These are phyloP conservation scores for Triticum dicoccoides DNA, from an alignment of 176 grass and related monocot genomes.

Conservation along the genomic window DNA sequence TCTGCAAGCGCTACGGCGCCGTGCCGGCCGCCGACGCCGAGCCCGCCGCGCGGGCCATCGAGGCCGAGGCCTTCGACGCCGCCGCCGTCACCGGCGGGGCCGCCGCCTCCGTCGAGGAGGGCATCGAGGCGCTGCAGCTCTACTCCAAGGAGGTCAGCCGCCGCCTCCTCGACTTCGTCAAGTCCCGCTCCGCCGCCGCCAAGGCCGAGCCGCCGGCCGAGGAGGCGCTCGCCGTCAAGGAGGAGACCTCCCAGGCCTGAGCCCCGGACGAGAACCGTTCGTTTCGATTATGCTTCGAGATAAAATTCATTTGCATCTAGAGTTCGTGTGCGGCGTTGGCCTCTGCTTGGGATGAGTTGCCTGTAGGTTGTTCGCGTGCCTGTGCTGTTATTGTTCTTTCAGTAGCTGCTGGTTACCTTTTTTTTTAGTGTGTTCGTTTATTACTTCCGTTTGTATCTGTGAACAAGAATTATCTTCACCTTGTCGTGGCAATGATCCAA, in stretches of 20 bases:
- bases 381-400: conserved; percentile 20
- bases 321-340: background rate
- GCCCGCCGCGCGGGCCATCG: conserved; percentile 52
- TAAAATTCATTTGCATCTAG: background rate
- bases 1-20: conserved; percentile 82
- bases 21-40: conserved; percentile 56
- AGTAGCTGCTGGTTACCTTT: background rate
- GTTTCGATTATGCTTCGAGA: background rate
- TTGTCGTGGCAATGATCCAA: background rate
- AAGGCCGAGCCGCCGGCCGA: background rate
- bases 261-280: background rate
- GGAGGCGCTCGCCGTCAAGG: background rate
- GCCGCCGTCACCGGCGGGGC: conserved; percentile 34
- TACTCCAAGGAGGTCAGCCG: conserved; percentile 90
- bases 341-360: background rate
- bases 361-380: conserved; percentile 26
- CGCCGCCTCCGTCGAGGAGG: conserved; percentile 54
- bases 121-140: conserved; percentile 73
- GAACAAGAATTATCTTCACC: background rate
- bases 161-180: conserved; percentile 65
- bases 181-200: conserved; percentile 41
- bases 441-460: background rate
- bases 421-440: background rate
- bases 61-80: conserved; percentile 71
- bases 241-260: conserved; percentile 13